phyloP scores from a whole-genome alignment of 805 yeast genomes.

The Torulaspora franciscae region DNA sequence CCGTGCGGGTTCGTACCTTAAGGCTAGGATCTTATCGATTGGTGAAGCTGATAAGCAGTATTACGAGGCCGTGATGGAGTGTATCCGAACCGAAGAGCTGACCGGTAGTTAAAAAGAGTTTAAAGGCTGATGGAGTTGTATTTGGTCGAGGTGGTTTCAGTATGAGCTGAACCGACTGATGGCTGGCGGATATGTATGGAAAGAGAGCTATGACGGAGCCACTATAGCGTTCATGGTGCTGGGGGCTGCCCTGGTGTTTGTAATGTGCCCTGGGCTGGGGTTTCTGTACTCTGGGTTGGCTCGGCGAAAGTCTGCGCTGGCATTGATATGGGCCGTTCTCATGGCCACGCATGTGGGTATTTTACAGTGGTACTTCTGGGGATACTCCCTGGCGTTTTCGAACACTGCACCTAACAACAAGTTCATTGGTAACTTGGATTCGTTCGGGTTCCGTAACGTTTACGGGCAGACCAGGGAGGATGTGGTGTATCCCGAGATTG shows the following conservation, averaged over 20 bases:
- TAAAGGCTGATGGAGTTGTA: no score
- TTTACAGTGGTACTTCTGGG: slow-evolving; percentile 98
- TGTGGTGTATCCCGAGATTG: slow-evolving; percentile 68
- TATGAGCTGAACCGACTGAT: slow-evolving; percentile 8
- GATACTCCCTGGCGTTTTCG: slow-evolving; percentile 88
- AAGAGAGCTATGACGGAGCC: slow-evolving; percentile 43
- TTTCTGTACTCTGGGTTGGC: slow-evolving; percentile 89
- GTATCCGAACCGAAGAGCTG: background rate
- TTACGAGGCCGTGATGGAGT: background rate
- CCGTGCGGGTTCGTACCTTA: background rate
- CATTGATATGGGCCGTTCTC: slow-evolving; percentile 76
- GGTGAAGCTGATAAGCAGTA: slow-evolving; percentile 3
- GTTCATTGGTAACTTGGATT: slow-evolving; percentile 80
- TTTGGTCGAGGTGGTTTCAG: background rate
- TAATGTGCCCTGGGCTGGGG: slow-evolving; percentile 95
- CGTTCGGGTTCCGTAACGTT: slow-evolving; percentile 76
- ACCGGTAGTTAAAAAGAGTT: background rate
- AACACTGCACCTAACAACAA: slow-evolving; percentile 64
- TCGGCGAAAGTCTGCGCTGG: slow-evolving; percentile 81
- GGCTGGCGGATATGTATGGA: slow-evolving; percentile 22
- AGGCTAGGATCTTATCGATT: slow-evolving; percentile 2
- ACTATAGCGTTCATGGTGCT: slow-evolving; percentile 49
- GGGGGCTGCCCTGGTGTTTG: slow-evolving; percentile 68
- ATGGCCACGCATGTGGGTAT: slow-evolving; percentile 68
- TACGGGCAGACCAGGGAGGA: slow-evolving; percentile 42